Conservation (phyloP, 495 filamentous ascomycete species). For the Xylaria acuta region DNA sequence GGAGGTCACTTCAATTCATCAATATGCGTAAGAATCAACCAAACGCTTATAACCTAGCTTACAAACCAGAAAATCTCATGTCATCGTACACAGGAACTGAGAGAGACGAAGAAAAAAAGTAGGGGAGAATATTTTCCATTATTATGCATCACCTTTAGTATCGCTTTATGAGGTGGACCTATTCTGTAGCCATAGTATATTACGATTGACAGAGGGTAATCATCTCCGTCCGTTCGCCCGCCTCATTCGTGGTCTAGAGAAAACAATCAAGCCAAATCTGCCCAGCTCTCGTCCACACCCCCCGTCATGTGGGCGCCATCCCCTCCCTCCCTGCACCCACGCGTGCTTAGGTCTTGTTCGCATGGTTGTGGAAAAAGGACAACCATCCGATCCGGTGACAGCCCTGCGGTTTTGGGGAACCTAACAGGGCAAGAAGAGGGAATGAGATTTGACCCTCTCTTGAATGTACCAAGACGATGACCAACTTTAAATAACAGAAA, state of each 20-base stretch:
- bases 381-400: not conserved
- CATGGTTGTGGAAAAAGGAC: not conserved
- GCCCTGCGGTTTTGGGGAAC: not conserved
- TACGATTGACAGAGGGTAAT: not conserved
- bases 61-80: not conserved
- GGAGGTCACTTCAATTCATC: not conserved
- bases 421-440: not conserved
- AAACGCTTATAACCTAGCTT: not conserved
- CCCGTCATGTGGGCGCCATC: not conserved
- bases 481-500: constrained; percentile 25
- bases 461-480: constrained; percentile 20
- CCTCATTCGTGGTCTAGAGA: constrained; percentile 19
- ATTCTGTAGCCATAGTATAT: constrained; percentile 23
- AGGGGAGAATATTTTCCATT: constrained; percentile 22
- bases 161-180: constrained; percentile 8
- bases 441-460: not conserved
- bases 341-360: constrained; percentile 7
- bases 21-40: not conserved
- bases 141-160: constrained; percentile 20
- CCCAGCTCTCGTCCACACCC: constrained; percentile 12
- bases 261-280: constrained; percentile 12
- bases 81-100: not conserved
- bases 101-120: no score
- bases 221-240: not conserved
- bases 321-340: not conserved